Evolutionary conservation across 345 rosid genomes (phyloP).

Genomic region (Eucalyptus virginea): DNA sequence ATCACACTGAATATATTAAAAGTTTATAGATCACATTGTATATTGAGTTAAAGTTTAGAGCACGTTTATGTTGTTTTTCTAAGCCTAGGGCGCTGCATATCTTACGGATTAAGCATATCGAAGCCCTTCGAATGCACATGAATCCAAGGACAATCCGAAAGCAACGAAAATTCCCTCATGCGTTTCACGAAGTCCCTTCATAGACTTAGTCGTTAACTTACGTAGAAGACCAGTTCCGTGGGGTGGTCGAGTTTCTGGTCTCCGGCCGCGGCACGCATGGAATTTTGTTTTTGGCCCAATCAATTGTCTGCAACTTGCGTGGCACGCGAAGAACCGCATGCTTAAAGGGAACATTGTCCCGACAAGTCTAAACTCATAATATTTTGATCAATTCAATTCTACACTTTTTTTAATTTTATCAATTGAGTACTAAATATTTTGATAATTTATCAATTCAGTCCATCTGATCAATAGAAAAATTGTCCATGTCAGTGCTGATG

Average conservation of each 20-base stretch:
- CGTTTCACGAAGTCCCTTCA: neutral
- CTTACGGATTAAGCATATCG: neutral
- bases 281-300: neutral
- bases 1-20: too few species aligned
- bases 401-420: too few species aligned
- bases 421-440: rapidly evolving
- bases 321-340: neutral
- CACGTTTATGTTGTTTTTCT: rapidly evolving
- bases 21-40: too few species aligned
- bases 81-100: too few species aligned
- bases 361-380: neutral
- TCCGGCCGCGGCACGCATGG: neutral
- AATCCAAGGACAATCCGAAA: neutral
- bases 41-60: too few species aligned
- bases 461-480: too few species aligned
- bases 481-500: rapidly evolving
- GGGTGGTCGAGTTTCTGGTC: neutral
- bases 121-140: neutral
- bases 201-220: neutral
- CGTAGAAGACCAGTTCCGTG: neutral
- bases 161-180: neutral
- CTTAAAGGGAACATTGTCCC: neutral
- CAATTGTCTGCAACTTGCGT: neutral
- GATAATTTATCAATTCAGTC: too few species aligned
- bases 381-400: too few species aligned